These are phyloP conservation scores for Macaranga tanarius DNA, from an alignment of 441 rosid genomes.

Conservation along the genomic window DNA sequence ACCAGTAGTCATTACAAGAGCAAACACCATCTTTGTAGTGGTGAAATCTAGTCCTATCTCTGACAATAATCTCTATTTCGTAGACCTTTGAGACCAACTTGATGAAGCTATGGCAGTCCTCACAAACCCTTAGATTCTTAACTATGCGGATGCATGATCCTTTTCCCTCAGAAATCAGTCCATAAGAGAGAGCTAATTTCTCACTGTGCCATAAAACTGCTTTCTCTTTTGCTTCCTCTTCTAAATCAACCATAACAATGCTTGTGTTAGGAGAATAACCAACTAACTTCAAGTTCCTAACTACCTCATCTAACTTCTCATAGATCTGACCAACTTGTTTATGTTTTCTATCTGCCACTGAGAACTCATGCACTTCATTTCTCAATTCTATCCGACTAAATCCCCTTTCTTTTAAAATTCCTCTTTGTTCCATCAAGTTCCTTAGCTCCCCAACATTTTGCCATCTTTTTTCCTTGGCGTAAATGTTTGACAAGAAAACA, in stretches of 20 bases:
- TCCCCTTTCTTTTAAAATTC: constrained; percentile 50
- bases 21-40: constrained; percentile 45
- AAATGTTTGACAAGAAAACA: constrained; percentile 51
- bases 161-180: constrained; percentile 34
- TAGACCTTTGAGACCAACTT: constrained; percentile 48
- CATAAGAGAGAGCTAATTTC: constrained; percentile 64
- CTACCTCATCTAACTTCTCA: constrained; percentile 40
- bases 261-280: constrained; percentile 58
- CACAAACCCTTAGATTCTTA: constrained; percentile 57
- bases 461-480: constrained; percentile 55
- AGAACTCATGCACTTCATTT: constrained; percentile 45
- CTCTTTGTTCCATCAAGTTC: constrained; percentile 51
- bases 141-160: constrained; percentile 40
- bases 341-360: constrained; percentile 54
- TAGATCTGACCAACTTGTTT: constrained; percentile 47
- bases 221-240: constrained; percentile 53
- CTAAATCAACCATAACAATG: constrained; percentile 50
- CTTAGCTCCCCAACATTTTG: constrained; percentile 46
- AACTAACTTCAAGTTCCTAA: constrained; percentile 46
- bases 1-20: constrained; percentile 64
- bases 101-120: constrained; percentile 68
- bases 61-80: constrained; percentile 48
- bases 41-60: constrained; percentile 61
- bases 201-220: constrained; percentile 55
- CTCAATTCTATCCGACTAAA: constrained; percentile 51